Conservation (phyloP, 2,329 filamentous ascomycete genomes). For the Aspergillus aculeatus region DNA sequence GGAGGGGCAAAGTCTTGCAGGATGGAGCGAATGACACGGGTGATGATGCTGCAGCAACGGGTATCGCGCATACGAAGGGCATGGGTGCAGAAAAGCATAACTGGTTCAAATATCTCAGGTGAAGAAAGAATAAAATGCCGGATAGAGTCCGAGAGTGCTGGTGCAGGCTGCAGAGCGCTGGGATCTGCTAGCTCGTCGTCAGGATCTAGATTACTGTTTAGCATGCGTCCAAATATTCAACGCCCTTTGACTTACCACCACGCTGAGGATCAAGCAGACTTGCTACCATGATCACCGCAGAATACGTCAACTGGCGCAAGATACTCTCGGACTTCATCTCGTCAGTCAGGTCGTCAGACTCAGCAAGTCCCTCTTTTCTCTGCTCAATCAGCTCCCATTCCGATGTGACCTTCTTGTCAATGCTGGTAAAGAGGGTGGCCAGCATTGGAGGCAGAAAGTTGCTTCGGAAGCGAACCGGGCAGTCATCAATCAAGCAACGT, state of each 20-base stretch:
- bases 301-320: constrained; percentile 85
- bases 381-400: constrained; percentile 80
- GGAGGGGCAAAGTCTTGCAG: constrained; percentile 69
- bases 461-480: constrained; percentile 71
- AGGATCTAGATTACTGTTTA: constrained; percentile 30
- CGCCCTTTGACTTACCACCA: constrained; percentile 52
- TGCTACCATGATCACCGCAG: constrained; percentile 86
- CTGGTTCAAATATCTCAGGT: constrained; percentile 75
- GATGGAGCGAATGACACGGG: constrained; percentile 81
- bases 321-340: constrained; percentile 99
- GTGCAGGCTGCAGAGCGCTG: constrained; percentile 32
- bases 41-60: constrained; percentile 79
- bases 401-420: constrained; percentile 79
- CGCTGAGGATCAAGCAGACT: constrained; percentile 76
- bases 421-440: constrained; percentile 75
- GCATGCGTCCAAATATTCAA: constrained; percentile 11
- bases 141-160: constrained; percentile 59
- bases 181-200: constrained; percentile 36
- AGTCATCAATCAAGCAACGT: constrained; percentile 86
- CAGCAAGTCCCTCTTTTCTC: constrained; percentile 54
- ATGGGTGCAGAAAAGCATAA: constrained; percentile 89
- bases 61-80: constrained; percentile 87
- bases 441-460: constrained; percentile 85
- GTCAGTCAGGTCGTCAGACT: constrained; percentile 77
- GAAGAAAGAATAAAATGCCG: constrained; percentile 80